phyloP scores from a whole-genome alignment of 2,329 filamentous ascomycete genomes.

The Trichocomaceae sp. region DNA sequence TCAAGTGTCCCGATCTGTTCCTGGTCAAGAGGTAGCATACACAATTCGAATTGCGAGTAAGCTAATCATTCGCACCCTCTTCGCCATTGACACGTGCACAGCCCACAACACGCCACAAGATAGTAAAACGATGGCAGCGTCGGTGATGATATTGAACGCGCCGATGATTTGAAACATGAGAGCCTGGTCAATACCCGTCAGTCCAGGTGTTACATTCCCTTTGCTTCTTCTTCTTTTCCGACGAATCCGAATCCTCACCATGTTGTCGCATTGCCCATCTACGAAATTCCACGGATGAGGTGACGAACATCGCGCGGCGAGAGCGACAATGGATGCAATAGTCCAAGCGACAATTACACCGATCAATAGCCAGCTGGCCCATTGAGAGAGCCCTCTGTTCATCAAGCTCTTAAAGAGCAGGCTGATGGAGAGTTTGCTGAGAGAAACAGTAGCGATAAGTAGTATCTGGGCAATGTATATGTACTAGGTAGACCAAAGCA shows the following conservation, averaged over 20 bases:
- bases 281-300: constrained; percentile 18
- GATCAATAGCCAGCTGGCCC: constrained; percentile 16
- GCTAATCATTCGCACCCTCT: constrained; percentile 16
- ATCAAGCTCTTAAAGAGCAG: constrained; percentile 18
- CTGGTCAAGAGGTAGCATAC: constrained; percentile 7
- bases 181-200: background rate
- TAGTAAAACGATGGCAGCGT: constrained; percentile 15
- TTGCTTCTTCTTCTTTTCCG: background rate
- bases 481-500: constrained; percentile 13
- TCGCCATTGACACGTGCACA: constrained; percentile 17
- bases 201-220: background rate
- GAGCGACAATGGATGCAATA: constrained; percentile 16
- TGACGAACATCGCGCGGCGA: constrained; percentile 17
- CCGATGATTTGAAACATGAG: constrained; percentile 16
- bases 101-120: constrained; percentile 16
- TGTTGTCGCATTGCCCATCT: constrained; percentile 15
- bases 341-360: constrained; percentile 17
- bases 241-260: constrained; percentile 10
- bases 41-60: constrained; percentile 16
- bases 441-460: constrained; percentile 15
- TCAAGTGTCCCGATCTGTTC: background rate
- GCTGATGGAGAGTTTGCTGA: constrained; percentile 18
- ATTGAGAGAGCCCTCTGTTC: constrained; percentile 12
- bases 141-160: constrained; percentile 16
- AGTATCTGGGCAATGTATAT: constrained; percentile 19